Base-by-base conservation (phyloP, 2,329 filamentous ascomycete genomes). In the Aureobasidium sp. region DNA sequence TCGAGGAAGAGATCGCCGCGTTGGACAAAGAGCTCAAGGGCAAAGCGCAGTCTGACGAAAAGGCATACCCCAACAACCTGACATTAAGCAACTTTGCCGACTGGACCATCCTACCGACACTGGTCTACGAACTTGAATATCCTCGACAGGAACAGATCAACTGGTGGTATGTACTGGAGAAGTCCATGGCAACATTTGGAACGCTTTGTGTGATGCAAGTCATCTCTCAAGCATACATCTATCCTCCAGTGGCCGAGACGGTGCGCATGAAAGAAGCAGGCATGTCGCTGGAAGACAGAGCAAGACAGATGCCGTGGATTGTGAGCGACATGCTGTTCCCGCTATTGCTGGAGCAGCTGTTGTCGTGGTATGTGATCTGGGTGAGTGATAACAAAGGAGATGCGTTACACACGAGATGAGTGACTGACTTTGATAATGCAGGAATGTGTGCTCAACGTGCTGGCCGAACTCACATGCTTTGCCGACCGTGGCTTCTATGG, bases 311-410 rank as follows among this genome's bases (percentile, higher is more conserved):
- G 63, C 89, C 89, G 0, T 89, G 86, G 82, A 82, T 92, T 61
- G 75, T 91, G n/a, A 82, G 80, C 63, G 88, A 92, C 68, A 80
- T 93, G 64, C 79, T 91, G 9, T 91, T 92, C 64, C 89, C 89
- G 0, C 87, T 93, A 65, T 84, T 92, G 75, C 84, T 91, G 74
- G 88, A 92, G 71, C 90, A 91, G 65, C 74, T 92, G 58, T 80
- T 90, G 62, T 81, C 84, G 0, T 93, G 89, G 87, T 92, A 91
- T 71, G 81, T 93, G 32, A 91, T 92, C 66, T 93, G 89, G 89
- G 85, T 88, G 72, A 84, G 84, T 3, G 82, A 87, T 37, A 4
- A 37, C 4, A 6, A 9, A 26, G 6, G 5, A 50, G n/a, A n/a
- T 23, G 10, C 4, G 15, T 69, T 29, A 5, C 15, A 4, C 1